Evolutionary conservation across 2,329 filamentous ascomycete species (phyloP).

Genomic region (Verticillium dahliae): DNA sequence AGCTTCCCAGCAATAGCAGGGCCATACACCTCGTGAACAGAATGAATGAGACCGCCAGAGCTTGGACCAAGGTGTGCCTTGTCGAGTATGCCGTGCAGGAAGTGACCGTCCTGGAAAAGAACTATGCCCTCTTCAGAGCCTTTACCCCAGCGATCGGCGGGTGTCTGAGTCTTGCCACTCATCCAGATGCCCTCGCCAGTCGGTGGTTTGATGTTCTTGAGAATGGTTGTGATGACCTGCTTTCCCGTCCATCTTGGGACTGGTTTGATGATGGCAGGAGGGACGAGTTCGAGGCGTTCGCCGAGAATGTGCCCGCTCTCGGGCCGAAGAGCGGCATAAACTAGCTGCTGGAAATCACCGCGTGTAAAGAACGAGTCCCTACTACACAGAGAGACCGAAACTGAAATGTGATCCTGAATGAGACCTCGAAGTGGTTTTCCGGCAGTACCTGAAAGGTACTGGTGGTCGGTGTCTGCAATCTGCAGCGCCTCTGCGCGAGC

Average conservation of each 20-base stretch:
- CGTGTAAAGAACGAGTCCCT: conserved; percentile 85
- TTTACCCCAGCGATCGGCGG: conserved; percentile 71
- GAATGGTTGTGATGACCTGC: conserved; percentile 85
- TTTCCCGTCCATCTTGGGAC: conserved; percentile 87
- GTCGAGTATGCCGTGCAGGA: conserved; percentile 86
- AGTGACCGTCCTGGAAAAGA: conserved; percentile 77
- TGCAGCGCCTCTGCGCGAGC: conserved; percentile 82
- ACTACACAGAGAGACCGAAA: conserved; percentile 84
- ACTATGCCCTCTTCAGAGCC: conserved; percentile 75
- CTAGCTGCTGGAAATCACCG: conserved; percentile 85
- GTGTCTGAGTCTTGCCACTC: conserved; percentile 70
- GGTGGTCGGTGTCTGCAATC: conserved; percentile 93
- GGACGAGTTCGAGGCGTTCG: conserved; percentile 73
- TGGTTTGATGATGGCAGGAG: conserved; percentile 78
- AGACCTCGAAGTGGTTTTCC: conserved; percentile 91
- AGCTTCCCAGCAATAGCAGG: conserved; percentile 79
- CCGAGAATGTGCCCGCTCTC: conserved; percentile 83
- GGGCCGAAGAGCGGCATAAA: conserved; percentile 83
- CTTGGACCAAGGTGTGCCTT: conserved; percentile 91
- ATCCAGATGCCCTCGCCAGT: conserved; percentile 74
- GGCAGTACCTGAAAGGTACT: conserved; percentile 89
- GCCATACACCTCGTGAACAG: conserved; percentile 89
- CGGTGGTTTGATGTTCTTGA: conserved; percentile 82
- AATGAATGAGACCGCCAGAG: conserved; percentile 81
- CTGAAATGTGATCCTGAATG: conserved; percentile 97